Evolutionary conservation across 768 basidiomycete species (phyloP).

Genomic region (Calocybe gangraenosa): DNA sequence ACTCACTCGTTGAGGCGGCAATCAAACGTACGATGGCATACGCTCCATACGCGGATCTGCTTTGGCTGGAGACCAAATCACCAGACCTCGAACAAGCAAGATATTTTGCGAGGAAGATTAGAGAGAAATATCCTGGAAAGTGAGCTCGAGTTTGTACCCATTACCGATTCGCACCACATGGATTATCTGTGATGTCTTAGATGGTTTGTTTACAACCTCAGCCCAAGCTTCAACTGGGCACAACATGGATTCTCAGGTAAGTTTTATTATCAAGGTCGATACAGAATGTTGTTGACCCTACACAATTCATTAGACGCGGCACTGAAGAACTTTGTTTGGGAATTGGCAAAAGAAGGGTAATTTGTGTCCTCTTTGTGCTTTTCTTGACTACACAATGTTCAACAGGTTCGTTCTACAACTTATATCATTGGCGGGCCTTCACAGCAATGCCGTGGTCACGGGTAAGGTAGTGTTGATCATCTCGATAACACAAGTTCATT

Average conservation of each 20-base stretch:
- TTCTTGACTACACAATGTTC: conserved; percentile 6
- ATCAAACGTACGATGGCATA: conserved; percentile 77
- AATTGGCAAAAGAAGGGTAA: conserved; percentile 84
- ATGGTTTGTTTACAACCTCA: conserved; percentile 90
- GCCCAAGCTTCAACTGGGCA: conserved; percentile 94
- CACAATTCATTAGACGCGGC: conserved; percentile 62
- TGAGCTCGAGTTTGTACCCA: conserved; percentile 23
- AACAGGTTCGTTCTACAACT: conserved; percentile 84
- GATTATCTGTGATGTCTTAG: conserved; percentile 29
- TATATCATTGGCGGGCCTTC: conserved; percentile 86
- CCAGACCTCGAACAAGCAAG: conserved; percentile 80
- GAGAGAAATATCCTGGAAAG: conserved; percentile 71
- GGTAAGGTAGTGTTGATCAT: conserved; percentile 37
- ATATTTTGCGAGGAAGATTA: conserved; percentile 71
- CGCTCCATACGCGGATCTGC: conserved; percentile 82
- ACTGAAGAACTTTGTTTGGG: conserved; percentile 85
- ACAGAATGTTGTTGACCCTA: no score
- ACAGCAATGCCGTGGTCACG: conserved; percentile 75
- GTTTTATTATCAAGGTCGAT: no score
- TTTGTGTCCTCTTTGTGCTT: conserved; percentile 10
- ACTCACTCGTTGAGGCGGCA: no score
- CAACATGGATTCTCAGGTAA: conserved; percentile 71
- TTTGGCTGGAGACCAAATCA: conserved; percentile 93
- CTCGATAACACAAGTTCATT: not conserved
- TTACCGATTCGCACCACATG: not conserved